Base-by-base conservation (phyloP, 768 basidiomycete genomes). In the Hericium erinaceus region DNA sequence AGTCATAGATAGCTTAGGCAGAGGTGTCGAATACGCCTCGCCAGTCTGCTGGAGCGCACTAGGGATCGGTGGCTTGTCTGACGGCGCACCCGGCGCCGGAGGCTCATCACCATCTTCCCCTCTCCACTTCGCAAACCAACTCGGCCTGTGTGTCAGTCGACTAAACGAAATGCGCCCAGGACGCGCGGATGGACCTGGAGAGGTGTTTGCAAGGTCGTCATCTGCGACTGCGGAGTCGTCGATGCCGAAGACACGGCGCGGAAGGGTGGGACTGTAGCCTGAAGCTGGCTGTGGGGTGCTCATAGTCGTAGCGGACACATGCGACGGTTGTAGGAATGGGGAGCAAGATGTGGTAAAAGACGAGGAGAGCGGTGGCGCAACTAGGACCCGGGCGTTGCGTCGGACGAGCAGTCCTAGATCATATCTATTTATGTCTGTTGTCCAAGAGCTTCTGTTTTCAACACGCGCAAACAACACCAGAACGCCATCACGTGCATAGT, bases 1-100 rank as follows among this genome's bases (percentile, higher is more conserved):
- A 62, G 87, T 77, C 88, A 98, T 95, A 0, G 95, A 88, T 48
- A 98, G 70, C 20, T 76, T 74, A 3, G 94, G 95, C 28, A 98
- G 68, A 1, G 95, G 94, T 0, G 92, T 97, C 26, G 83, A 70
- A 62, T 88, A 82, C 28, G 72, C 72, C 68, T 89, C 89, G n/a
- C 73, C 74, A 16, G 80, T 68, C 20, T 79, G 66, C 57, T 81
- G 80, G 65, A 87, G 75, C 64, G 89, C 86, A 50, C 81, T 87
- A 4, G 90, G 90, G 62, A 92, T 91, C 49, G 88, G 83, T 2
- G 87, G 78, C 39, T 80, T 73, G 18, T 63, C 62, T 10, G 49
- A 16, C 10, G 62, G 52, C 56, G 49, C 12, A 12, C 22, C 58
- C 60, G 44, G 52, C 57, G 37, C 46, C 22, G 54, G 22, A 64